These are phyloP conservation scores for Ascochyta rabiei DNA, from an alignment of 2,329 filamentous ascomycete species.

Conservation along the genomic window DNA sequence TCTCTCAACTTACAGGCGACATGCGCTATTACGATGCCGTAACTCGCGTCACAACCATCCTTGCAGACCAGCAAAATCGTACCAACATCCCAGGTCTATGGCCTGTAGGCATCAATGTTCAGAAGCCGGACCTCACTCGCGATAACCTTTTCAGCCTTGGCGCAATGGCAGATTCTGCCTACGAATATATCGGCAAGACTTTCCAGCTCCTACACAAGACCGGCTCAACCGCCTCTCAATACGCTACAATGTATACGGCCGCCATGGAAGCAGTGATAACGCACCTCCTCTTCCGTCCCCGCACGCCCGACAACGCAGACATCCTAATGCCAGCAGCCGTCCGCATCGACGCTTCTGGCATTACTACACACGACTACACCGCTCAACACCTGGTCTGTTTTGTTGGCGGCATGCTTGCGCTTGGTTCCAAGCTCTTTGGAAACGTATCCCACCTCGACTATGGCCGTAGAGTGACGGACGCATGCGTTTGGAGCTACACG, in stretches of 20 bases:
- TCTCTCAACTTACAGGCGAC: conserved; percentile 52
- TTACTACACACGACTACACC: conserved; percentile 28
- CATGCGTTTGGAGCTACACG: conserved; percentile 66
- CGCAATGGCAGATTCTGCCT: conserved; percentile 40
- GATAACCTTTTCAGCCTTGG: conserved; percentile 46
- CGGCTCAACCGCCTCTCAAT: conserved; percentile 44
- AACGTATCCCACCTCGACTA: conserved; percentile 58
- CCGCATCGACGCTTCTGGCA: conserved; percentile 37
- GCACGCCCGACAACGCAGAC: conserved; percentile 51
- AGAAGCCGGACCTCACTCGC: conserved; percentile 41
- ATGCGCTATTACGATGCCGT: conserved; percentile 53
- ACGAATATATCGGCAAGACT: conserved; percentile 47
- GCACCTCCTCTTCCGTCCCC: conserved; percentile 55
- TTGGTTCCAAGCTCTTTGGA: conserved; percentile 65
- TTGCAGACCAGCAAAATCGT: conserved; percentile 47
- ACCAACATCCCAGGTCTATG: conserved; percentile 53
- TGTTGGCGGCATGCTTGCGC: conserved; percentile 69
- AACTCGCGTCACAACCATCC: conserved; percentile 45
- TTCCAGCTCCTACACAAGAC: conserved; percentile 25
- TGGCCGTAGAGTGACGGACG: conserved; percentile 62
- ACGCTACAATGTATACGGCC: conserved; percentile 61
- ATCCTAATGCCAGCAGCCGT: conserved; percentile 46
- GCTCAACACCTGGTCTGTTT: conserved; percentile 67
- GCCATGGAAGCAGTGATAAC: conserved; percentile 48
- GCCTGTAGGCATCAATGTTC: conserved; percentile 39